Evolutionary conservation across 2,329 filamentous ascomycete species (phyloP), one percentile per base, ranked within the genome.

Genomic region (Fusarium nematophilum): DNA sequence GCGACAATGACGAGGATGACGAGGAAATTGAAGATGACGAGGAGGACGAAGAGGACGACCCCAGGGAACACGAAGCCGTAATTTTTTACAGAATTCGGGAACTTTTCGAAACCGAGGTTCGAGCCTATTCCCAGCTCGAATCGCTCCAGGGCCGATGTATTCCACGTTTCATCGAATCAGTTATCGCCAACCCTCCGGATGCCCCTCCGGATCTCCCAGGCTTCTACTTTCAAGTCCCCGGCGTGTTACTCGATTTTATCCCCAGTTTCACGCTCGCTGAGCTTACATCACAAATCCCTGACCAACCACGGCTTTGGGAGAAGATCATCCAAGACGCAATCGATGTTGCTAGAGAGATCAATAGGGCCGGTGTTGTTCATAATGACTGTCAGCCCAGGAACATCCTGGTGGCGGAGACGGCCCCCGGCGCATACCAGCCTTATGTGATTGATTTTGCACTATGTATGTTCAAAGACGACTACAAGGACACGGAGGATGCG

Each of bases 381-480:
- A 7, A 31, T 13, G 55, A 58, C 44, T 53, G 55, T 31, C 38
- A 46, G 25, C 55, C 49, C 11, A 53, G 49, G 18, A 53, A 50
- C 17, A 8, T 53, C 11, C 25, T 53, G 11, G 55, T 53, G 17
- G 17, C 43, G 17, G 26, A 58, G 26, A 46, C n/a, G 2, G 49
- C 9, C 33, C 6, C n/a, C 5, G 49, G 39, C 29, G 34, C 1
- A 9, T 58, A 31, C 36, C 49, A 38, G 33, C 10, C 37, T 15
- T 58, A 48, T 26, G 18, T 57, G 42, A 53, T 58, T 25, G 55
- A 58, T 15, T 58, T 58, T 37, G 55, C 49, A 17, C 43, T 53
- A 42, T 53, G 38, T 50, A 37, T 37, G 11, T 58, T 58, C 27
- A 49, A 11, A 13, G 43, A 17, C 7, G 55, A 58, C 15, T 58